Evolutionary conservation across 2,329 filamentous ascomycete species (phyloP).

Genomic region (Trichoderma aggressivum): DNA sequence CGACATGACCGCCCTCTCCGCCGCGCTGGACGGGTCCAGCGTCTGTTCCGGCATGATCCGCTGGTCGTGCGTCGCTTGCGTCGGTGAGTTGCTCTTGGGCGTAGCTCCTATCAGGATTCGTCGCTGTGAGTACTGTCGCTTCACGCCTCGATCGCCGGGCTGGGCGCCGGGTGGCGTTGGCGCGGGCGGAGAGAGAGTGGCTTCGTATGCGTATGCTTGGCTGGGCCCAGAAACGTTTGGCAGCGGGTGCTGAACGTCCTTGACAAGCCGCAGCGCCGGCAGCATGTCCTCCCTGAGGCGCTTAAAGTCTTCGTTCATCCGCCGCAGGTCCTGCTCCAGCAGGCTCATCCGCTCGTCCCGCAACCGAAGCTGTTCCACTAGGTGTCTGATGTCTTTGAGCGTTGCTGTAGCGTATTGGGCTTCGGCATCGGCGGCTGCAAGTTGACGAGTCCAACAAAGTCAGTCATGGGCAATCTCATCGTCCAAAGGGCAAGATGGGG

Average conservation of each 20-base stretch:
- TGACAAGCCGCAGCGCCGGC: slow-evolving; percentile 83
- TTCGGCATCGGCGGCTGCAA: slow-evolving; percentile 79
- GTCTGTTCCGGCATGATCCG: slow-evolving; percentile 60
- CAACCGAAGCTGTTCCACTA: slow-evolving; percentile 84
- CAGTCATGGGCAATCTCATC: background rate
- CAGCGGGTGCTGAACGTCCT: slow-evolving; percentile 86
- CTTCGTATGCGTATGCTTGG: slow-evolving; percentile 51
- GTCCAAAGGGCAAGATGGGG: background rate
- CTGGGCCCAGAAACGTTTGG: slow-evolving; percentile 47
- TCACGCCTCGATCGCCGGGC: slow-evolving; percentile 52
- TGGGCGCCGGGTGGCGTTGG: slow-evolving; percentile 53
- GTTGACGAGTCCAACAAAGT: slow-evolving; percentile 22
- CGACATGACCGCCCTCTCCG: slow-evolving; percentile 62
- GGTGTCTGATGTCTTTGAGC: slow-evolving; percentile 85
- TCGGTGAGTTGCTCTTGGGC: slow-evolving; percentile 74
- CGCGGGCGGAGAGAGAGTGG: slow-evolving; percentile 50
- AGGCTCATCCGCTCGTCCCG: slow-evolving; percentile 86
- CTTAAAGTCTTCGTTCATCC: slow-evolving; percentile 83
- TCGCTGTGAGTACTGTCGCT: slow-evolving; percentile 72
- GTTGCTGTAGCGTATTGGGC: slow-evolving; percentile 83
- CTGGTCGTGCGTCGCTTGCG: slow-evolving; percentile 64
- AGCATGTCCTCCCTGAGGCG: slow-evolving; percentile 87
- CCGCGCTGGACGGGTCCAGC: slow-evolving; percentile 66
- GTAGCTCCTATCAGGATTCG: slow-evolving; percentile 68
- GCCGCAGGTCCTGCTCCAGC: slow-evolving; percentile 77